phyloP scores from a whole-genome alignment of 495 filamentous ascomycete species.

The Tuber indicum region DNA sequence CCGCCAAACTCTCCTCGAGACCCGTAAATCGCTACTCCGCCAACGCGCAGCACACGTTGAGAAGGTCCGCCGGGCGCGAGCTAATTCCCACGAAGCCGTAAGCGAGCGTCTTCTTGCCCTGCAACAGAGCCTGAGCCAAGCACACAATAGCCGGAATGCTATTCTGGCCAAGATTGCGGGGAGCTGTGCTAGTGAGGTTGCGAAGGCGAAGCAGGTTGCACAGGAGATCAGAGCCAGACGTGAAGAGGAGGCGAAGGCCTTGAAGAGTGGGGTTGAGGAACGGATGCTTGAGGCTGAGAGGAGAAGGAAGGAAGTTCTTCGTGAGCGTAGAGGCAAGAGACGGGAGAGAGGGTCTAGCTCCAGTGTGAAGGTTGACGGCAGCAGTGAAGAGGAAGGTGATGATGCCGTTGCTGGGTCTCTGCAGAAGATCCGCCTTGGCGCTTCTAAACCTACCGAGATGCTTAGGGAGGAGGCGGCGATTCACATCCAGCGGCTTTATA shows the following conservation, averaged over 20 bases:
- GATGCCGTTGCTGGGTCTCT: slow-evolving; percentile 51
- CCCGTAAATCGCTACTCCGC: slow-evolving; percentile 83
- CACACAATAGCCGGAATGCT: slow-evolving; percentile 81
- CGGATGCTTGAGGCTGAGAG: slow-evolving; percentile 38
- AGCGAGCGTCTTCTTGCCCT: slow-evolving; percentile 48
- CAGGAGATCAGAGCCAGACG: slow-evolving; percentile 87
- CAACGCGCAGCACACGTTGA: slow-evolving; percentile 93
- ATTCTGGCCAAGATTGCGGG: slow-evolving; percentile 90
- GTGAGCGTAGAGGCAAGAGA: slow-evolving; percentile 34
- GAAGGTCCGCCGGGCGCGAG: slow-evolving; percentile 88
- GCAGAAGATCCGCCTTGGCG: slow-evolving; percentile 56
- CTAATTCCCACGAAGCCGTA: slow-evolving; percentile 69
- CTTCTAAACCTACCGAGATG: slow-evolving; percentile 59
- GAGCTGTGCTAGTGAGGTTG: slow-evolving; percentile 89
- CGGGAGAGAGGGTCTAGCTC: slow-evolving; percentile 26
- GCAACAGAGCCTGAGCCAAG: slow-evolving; percentile 79
- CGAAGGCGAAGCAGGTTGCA: slow-evolving; percentile 84
- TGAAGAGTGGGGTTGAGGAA: slow-evolving; percentile 43
- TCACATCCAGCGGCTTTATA: slow-evolving; percentile 75
- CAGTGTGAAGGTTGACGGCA: slow-evolving; percentile 16
- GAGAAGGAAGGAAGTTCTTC: slow-evolving; percentile 32
- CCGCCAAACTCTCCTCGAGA: slow-evolving; percentile 60
- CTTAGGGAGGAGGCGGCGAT: slow-evolving; percentile 61
- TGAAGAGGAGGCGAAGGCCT: slow-evolving; percentile 71
- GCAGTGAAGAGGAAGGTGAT: slow-evolving; percentile 29